A percentile compares a stretch with the other conserved stretches of the same genome.
These are phyloP conservation scores for Fraxinus quadrangulata DNA, from an alignment of 257 asterid species.

Conservation along the genomic window DNA sequence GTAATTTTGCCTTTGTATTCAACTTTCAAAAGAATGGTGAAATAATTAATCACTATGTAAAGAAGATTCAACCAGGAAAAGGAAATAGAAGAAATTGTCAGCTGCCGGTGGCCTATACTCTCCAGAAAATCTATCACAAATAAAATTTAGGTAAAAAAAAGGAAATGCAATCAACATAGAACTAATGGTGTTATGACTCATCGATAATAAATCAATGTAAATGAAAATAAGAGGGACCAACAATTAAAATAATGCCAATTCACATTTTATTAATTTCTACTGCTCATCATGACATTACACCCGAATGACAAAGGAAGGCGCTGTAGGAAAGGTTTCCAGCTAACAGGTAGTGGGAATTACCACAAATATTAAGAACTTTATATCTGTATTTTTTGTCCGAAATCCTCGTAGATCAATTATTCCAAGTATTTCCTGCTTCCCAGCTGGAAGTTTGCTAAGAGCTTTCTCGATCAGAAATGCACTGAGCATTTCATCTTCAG, in stretches of 20 bases:
- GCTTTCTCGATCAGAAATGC: slow-evolving; percentile 84
- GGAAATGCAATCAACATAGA: too few relatives aligned
- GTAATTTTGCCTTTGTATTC: neutral
- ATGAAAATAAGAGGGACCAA: too few relatives aligned
- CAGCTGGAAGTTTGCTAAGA: slow-evolving; percentile 57
- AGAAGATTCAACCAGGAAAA: neutral
- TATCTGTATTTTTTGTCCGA: slow-evolving; percentile 64
- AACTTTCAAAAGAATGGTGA: slow-evolving; percentile 13
- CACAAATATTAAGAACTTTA: slow-evolving; percentile 73
- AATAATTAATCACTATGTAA: neutral
- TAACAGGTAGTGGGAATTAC: slow-evolving; percentile 38
- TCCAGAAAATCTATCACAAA: too few relatives aligned
- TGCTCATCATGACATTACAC: neutral
- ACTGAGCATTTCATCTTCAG: slow-evolving; percentile 79
- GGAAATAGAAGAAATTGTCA: too few relatives aligned
- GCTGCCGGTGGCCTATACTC: too few relatives aligned
- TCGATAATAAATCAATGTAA: too few relatives aligned
- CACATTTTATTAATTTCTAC: too few relatives aligned
- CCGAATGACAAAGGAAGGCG: neutral
- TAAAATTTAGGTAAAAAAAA: too few relatives aligned
- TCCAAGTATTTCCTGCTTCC: slow-evolving; percentile 66
- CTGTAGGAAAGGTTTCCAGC: neutral
- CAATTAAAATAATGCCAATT: too few relatives aligned
- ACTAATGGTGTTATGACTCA: too few relatives aligned
- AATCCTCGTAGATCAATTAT: slow-evolving; percentile 76